Base-by-base conservation (phyloP, 2,329 filamentous ascomycete species). In the Epichloe coenophiala region DNA sequence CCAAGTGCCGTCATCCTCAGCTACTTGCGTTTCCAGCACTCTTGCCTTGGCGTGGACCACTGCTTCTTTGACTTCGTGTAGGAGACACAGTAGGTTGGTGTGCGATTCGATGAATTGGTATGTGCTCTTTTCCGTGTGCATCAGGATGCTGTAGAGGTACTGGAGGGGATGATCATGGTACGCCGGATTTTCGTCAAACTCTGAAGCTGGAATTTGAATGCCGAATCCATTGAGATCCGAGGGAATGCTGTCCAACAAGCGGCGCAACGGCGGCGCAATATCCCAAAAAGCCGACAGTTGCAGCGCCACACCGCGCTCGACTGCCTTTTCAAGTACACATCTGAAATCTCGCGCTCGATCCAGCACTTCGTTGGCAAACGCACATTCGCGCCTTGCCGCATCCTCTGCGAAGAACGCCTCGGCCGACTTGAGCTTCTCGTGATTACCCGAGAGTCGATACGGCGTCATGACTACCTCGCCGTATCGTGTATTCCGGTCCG, bases 251-350 rank as follows among this genome's bases (percentile, higher is more conserved):
- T 95, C 86, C 11, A 95, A 76, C 45, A 97, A 73, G 15, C 82
- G 76, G 27, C 84, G 75, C 0, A 98, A 75, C 3, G 83, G 81
- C 3, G 93, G 93, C 1, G 90, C 91, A 60, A 97, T 95, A 62
- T 98, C 93, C 93, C 93, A 98, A 65, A 97, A 98, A 0, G 91
- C 90, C 9, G 85, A 90, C 2, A 96, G 77, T 67, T 97, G 93
- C 50, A 88, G 80, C 63, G 96, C 89, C 11, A 97, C 88, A 15
- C 91, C 93, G 9, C 87, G 82, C 19, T 83, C 81, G 21, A 95
- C 90, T 50, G 93, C 93, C 58, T 83, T 77, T 63, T 95, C 88
- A 33, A 96, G 80, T 6, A 93, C 80, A 44, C 77, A 75, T 57
- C 87, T 76, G 62, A 97, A 90, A 21, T 84, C 82, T 57, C 87